These are phyloP conservation scores for Lactifluus pinguis DNA, from an alignment of 768 basidiomycete genomes.

Conservation along the genomic window DNA sequence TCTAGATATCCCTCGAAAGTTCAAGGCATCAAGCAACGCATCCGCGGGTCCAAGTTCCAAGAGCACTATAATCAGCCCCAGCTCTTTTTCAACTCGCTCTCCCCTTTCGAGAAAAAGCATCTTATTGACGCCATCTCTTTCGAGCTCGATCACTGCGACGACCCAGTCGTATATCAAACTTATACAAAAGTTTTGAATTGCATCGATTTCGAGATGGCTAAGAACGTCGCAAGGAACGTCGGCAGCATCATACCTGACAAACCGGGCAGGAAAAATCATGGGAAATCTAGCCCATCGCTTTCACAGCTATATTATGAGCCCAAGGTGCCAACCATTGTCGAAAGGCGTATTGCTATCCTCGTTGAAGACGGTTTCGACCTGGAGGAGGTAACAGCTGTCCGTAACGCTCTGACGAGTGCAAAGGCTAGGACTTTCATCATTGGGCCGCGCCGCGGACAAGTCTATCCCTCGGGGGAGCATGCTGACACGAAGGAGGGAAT, in stretches of 20 bases:
- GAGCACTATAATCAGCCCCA: conserved; percentile 72
- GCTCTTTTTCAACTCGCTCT: conserved; percentile 79
- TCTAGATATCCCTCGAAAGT: conserved; percentile 42
- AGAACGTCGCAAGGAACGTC: conserved; percentile 55
- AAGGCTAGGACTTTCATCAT: conserved; percentile 57
- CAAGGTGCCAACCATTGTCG: conserved; percentile 48
- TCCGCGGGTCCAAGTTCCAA: conserved; percentile 63
- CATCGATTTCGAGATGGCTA: conserved; percentile 67
- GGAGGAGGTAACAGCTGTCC: conserved; percentile 48
- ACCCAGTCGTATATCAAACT: conserved; percentile 55
- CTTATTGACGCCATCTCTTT: conserved; percentile 64
- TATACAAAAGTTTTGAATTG: conserved; percentile 62
- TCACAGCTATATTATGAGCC: conserved; percentile 52
- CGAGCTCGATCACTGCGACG: conserved; percentile 79
- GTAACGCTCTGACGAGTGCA: conserved; percentile 40
- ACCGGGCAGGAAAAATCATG: conserved; percentile 46
- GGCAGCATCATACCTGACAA: conserved; percentile 48
- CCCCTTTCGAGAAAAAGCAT: conserved; percentile 60
- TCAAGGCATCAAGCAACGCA: conserved; percentile 47
- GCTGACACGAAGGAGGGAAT: conserved; percentile 27
- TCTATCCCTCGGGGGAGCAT: conserved; percentile 28
- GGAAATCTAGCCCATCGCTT: conserved; percentile 43
- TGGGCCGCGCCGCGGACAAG: conserved; percentile 54
- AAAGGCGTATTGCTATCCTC: conserved; percentile 68
- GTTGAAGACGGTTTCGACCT: conserved; percentile 67